Conservation (phyloP, 129 eudicot genomes). For the Chrysanthemum lavandulifolium region DNA sequence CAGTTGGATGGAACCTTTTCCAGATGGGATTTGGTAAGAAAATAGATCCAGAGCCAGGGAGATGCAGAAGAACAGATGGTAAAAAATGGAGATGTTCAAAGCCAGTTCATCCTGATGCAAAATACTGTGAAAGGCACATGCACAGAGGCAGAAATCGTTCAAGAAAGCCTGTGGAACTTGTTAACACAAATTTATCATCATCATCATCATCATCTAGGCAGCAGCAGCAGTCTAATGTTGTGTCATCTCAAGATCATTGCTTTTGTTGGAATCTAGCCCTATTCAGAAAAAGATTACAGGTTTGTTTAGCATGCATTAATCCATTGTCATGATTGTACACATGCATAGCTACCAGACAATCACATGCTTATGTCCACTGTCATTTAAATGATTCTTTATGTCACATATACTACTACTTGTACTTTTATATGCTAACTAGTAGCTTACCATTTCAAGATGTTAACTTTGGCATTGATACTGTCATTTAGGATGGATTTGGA, state of each 20-base stretch:
- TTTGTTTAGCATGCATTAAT: slow-evolving; percentile 22
- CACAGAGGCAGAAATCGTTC: slow-evolving; percentile 99
- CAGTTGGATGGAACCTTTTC: slow-evolving; percentile 84
- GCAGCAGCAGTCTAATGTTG: slow-evolving; percentile 34
- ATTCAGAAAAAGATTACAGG: slow-evolving; percentile 53
- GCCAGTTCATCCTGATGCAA: slow-evolving; percentile 85
- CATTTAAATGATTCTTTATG: slow-evolving; percentile 35
- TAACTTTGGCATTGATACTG: slow-evolving; percentile 12
- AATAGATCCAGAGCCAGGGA: slow-evolving; percentile 96
- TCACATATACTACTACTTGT: slow-evolving; percentile 23
- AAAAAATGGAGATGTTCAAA: slow-evolving; percentile 97
- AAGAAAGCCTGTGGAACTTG: slow-evolving; percentile 99
- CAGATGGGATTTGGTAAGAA: slow-evolving; percentile 88
- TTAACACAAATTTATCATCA: background rate
- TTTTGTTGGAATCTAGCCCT: slow-evolving; percentile 57
- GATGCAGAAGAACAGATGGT: slow-evolving; percentile 96
- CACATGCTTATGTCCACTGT: slow-evolving; percentile 34
- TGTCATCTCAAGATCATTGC: slow-evolving; percentile 40
- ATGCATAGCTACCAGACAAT: slow-evolving; percentile 26
- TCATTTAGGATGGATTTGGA: slow-evolving; percentile 21
- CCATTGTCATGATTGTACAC: slow-evolving; percentile 43
- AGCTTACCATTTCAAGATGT: slow-evolving; percentile 31
- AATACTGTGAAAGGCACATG: slow-evolving; percentile 99
- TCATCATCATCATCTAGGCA: slow-evolving; percentile 47
- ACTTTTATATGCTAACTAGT: slow-evolving; percentile 30